Evolutionary conservation across 768 basidiomycete species (phyloP).

Genomic region (Russula foetens): DNA sequence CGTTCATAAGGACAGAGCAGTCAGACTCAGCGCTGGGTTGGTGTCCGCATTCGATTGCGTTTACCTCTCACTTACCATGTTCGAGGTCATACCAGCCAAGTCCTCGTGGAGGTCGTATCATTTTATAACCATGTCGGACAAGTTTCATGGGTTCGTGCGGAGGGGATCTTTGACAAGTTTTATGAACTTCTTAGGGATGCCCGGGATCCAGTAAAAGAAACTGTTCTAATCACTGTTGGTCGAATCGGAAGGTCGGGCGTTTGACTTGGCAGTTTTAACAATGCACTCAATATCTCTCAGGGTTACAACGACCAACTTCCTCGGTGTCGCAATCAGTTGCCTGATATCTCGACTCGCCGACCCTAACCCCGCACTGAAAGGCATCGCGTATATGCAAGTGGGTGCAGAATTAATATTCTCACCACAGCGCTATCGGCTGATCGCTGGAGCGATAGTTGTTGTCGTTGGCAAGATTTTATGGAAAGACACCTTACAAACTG

Average conservation of each 20-base stretch:
- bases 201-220: conserved; percentile 48
- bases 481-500: conserved; percentile 57
- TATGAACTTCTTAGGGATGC: conserved; percentile 14
- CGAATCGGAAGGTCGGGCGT: conserved; percentile 37
- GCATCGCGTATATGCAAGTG: conserved; percentile 62
- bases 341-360: conserved; percentile 62
- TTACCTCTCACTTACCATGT: background rate
- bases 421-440: conserved; percentile 13
- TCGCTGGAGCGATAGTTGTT: conserved; percentile 40
- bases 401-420: conserved; percentile 16
- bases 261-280: conserved; percentile 3
- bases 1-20: conserved; percentile 13
- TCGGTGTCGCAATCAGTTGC: conserved; percentile 52
- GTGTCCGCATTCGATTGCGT: background rate
- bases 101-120: conserved; percentile 17
- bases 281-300: conserved; percentile 26
- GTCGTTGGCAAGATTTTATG: conserved; percentile 45
- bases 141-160: conserved; percentile 8
- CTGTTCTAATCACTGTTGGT: conserved; percentile 53
- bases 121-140: conserved; percentile 16
- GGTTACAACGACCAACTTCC: conserved; percentile 39
- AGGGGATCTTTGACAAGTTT: conserved; percentile 17
- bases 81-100: conserved; percentile 5
- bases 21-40: conserved; percentile 20
- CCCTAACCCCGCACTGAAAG: conserved; percentile 60